Evolutionary conservation across 768 basidiomycete species (phyloP).

Genomic region (Lentinula lateritia): DNA sequence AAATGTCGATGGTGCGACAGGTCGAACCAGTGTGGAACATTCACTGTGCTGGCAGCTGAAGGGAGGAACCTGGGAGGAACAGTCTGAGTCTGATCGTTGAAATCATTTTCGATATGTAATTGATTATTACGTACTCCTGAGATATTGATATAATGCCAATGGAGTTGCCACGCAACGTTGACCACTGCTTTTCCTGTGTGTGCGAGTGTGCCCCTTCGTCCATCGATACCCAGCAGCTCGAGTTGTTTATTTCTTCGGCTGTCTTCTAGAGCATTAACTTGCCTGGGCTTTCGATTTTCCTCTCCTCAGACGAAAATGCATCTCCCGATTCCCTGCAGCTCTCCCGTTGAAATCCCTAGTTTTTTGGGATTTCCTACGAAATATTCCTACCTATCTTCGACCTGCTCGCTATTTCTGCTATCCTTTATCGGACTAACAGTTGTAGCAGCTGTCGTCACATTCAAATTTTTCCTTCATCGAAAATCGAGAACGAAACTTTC

Average conservation of each 20-base stretch:
- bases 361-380: constrained; percentile 2
- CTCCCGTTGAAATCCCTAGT: neutral
- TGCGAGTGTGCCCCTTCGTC: neutral
- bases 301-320: neutral
- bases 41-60: neutral
- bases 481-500: neutral
- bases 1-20: neutral
- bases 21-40: neutral
- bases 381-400: neutral
- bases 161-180: neutral
- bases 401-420: neutral
- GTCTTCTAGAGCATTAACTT: neutral
- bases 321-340: constrained; percentile 1
- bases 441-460: neutral
- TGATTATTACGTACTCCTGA: neutral
- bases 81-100: neutral
- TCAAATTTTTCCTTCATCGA: neutral
- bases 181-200: neutral
- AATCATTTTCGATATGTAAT: neutral
- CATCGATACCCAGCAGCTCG: neutral
- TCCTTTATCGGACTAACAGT: neutral
- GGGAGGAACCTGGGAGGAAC: too few species aligned
- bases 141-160: neutral
- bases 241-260: neutral
- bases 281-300: constrained; percentile 21